Evolutionary conservation across 2,329 filamentous ascomycete species (phyloP).

Genomic region (Xylariaceae sp.): DNA sequence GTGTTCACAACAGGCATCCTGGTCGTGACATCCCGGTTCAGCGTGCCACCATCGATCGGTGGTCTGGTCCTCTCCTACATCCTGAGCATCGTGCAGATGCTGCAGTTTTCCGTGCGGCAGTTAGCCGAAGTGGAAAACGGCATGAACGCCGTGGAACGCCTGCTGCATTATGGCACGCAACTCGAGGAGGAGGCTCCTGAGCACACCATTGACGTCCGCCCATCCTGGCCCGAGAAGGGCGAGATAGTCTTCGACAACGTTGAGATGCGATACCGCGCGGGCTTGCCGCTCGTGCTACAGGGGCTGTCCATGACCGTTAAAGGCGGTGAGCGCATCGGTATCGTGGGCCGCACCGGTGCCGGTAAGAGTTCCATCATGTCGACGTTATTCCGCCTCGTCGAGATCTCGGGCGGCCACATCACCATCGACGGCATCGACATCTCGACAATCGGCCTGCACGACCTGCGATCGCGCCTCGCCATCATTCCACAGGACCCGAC

Average conservation of each 20-base stretch:
- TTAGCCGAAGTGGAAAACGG: constrained; percentile 94
- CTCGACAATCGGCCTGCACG: constrained; percentile 65
- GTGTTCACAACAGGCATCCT: constrained; percentile 86
- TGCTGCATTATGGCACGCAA: constrained; percentile 81
- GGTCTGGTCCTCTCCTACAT: constrained; percentile 92
- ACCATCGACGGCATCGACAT: constrained; percentile 65
- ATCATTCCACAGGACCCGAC: constrained; percentile 85
- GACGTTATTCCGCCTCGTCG: constrained; percentile 70
- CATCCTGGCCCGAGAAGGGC: constrained; percentile 79
- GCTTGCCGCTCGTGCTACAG: constrained; percentile 66
- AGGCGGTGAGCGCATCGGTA: constrained; percentile 73
- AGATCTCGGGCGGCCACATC: constrained; percentile 57
- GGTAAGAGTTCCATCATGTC: constrained; percentile 83
- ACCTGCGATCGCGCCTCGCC: constrained; percentile 68
- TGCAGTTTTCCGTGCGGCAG: constrained; percentile 91
- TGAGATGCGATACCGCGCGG: constrained; percentile 70
- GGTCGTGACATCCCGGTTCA: constrained; percentile 86
- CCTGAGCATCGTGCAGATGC: constrained; percentile 86
- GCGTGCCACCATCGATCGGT: constrained; percentile 74
- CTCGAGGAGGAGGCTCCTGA: constrained; percentile 86
- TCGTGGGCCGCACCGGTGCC: constrained; percentile 75
- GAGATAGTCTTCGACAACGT: constrained; percentile 72
- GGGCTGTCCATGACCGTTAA: constrained; percentile 65
- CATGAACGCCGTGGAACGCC: constrained; percentile 92
- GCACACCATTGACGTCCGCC: constrained; percentile 65